These are phyloP conservation scores for Phialophora chinensis DNA, from an alignment of 2,329 filamentous ascomycete genomes.

Conservation along the genomic window DNA sequence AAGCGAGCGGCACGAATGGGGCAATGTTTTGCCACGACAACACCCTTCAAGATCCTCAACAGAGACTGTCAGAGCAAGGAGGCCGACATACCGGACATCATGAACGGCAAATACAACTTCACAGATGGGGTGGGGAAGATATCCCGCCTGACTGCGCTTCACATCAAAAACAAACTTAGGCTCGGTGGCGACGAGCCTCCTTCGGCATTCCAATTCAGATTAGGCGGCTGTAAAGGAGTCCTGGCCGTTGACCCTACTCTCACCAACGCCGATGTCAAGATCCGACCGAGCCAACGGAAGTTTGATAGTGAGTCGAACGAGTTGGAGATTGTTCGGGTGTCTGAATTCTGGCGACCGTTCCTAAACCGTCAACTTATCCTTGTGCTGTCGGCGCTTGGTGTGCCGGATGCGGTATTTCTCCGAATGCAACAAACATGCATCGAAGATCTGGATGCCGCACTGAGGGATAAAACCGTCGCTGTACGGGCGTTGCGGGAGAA, in stretches of 20 bases:
- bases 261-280: constrained; percentile 71
- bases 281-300: constrained; percentile 86
- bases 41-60: constrained; percentile 50
- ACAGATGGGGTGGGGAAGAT: constrained; percentile 94
- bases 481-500: constrained; percentile 72
- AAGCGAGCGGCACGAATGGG: constrained; percentile 89
- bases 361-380: constrained; percentile 90
- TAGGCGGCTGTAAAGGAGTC: constrained; percentile 91
- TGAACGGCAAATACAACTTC: constrained; percentile 72
- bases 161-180: constrained; percentile 74
- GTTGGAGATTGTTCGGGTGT: constrained; percentile 84
- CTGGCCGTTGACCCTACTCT: constrained; percentile 75
- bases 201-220: constrained; percentile 87
- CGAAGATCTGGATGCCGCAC: constrained; percentile 69
- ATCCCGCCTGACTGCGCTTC: constrained; percentile 74
- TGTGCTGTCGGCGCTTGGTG: constrained; percentile 79
- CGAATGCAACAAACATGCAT: constrained; percentile 72
- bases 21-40: constrained; percentile 93
- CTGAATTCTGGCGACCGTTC: constrained; percentile 75
- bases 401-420: constrained; percentile 72
- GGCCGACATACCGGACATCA: constrained; percentile 69
- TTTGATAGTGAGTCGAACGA: constrained; percentile 74
- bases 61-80: constrained; percentile 49
- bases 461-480: constrained; percentile 69
- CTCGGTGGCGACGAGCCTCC: constrained; percentile 65